Base-by-base conservation (phyloP, 257 asterid species). In the Salvia miltiorrhiza region DNA sequence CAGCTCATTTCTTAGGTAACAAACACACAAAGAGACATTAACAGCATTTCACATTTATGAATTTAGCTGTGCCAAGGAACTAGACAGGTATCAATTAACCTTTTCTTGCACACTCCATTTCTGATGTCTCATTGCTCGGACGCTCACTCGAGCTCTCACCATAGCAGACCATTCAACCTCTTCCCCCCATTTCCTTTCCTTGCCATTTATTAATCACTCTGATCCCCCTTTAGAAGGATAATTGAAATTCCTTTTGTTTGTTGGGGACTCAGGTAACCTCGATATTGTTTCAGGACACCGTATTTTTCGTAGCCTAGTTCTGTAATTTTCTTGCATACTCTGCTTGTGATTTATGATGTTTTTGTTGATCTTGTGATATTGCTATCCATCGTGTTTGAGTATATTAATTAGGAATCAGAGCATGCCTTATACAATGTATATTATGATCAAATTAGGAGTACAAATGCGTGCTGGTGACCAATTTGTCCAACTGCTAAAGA, bases 1-100 rank as follows among this genome's bases (percentile, higher is more conserved):
- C 98, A 62, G 98, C 97, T 70, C 98, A 93, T 71, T 93, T 93
- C 78, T 77, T 93, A 83, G 97, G 98, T 93, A 79, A 70, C 52
- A 44, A n/a, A n/a, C n/a, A n/a, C 4, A 21, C 44, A 49, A 54
- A 37, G 7, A 23, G 55, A 23, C 12, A 45, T 9, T 33, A 13
- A 43, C 19, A 17, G 44, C 11, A 3, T n/a, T 49, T 50, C n/a
- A 3, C 11, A 12, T 21, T 20, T 17, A 19, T 49, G 26, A 6
- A 9, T 7, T 19, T 3, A 49, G 56, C 28, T 35, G 40, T 35
- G 40, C 94, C 45, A 88, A 90, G 80, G 98, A 93, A 75, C 85
- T 93, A 40, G 98, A 93, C 86, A 87, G 96, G 98, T 90, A n/a
- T n/a, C n/a, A n/a, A n/a, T n/a, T n/a, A 54, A 40, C 9, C 19